Evolutionary conservation across 192 early-diverging fungal genomes (phyloP).

Genomic region (Spizellomyces punctatus): DNA sequence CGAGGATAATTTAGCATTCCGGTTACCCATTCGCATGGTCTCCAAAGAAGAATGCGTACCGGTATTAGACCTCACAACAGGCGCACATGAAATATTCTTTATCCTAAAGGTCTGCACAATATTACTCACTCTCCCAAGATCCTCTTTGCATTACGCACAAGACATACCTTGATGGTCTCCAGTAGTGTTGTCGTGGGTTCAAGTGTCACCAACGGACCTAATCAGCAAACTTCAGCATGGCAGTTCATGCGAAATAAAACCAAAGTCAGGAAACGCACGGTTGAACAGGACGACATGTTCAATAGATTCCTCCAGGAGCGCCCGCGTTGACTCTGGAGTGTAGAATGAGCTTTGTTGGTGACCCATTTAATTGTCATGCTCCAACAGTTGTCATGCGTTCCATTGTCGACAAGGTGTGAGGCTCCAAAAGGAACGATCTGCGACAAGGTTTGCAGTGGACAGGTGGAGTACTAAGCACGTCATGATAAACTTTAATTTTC

Average conservation of each 20-base stretch:
- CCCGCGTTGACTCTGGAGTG: slow-evolving; percentile 4
- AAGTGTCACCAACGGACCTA: slow-evolving; percentile 31
- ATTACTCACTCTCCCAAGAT: neutral
- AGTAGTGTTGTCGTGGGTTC: slow-evolving; percentile 15
- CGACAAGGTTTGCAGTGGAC: too few species aligned
- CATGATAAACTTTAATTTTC: too few species aligned
- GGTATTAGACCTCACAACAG: slow-evolving; percentile 6
- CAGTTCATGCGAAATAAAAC: neutral
- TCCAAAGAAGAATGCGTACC: neutral
- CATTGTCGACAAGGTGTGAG: too few species aligned
- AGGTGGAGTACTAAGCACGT: too few species aligned
- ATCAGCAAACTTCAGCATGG: neutral
- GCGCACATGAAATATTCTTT: slow-evolving; percentile 39
- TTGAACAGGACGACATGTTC: slow-evolving; percentile 24
- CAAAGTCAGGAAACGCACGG: slow-evolving; percentile 3
- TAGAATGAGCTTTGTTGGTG: slow-evolving; percentile 28
- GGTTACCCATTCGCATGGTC: neutral
- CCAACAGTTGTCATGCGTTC: too few species aligned
- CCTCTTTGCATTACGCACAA: neutral
- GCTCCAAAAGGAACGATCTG: too few species aligned
- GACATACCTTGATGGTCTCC: slow-evolving; percentile 17
- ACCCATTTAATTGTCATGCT: slow-evolving; percentile 17
- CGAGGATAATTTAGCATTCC: neutral
- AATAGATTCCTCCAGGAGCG: slow-evolving; percentile 16
- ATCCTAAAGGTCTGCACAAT: neutral